Evolutionary conservation across 768 basidiomycete species (phyloP).

Genomic region (Russula sp.): DNA sequence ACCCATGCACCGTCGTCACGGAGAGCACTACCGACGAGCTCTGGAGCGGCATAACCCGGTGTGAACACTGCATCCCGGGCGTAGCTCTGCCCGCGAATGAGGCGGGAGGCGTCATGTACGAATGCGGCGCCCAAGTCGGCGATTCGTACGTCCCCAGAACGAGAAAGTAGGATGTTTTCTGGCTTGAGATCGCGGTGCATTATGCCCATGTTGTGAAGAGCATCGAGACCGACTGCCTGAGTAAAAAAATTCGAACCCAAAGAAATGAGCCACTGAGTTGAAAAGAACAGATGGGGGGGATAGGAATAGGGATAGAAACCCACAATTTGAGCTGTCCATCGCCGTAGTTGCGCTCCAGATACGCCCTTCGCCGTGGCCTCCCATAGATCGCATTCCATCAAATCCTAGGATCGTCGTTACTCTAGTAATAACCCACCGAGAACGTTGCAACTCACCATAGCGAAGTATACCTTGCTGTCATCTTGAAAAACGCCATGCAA

Average conservation of each 20-base stretch:
- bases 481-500: slow-evolving; percentile 30
- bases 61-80: slow-evolving; percentile 28
- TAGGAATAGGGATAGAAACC: background rate
- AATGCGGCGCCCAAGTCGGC: slow-evolving; percentile 29
- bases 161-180: slow-evolving; percentile 30
- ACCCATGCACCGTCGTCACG: slow-evolving; percentile 25
- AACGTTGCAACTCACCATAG: slow-evolving; percentile 25
- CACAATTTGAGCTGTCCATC: slow-evolving; percentile 30
- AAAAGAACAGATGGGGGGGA: background rate
- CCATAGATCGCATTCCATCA: slow-evolving; percentile 30
- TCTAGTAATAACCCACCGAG: background rate
- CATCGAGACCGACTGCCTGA: slow-evolving; percentile 27
- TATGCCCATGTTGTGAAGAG: slow-evolving; percentile 31
- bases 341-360: slow-evolving; percentile 11
- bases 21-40: slow-evolving; percentile 22
- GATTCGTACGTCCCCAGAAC: slow-evolving; percentile 28
- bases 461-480: slow-evolving; percentile 21
- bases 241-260: background rate
- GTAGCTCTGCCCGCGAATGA: slow-evolving; percentile 25
- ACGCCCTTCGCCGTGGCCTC: slow-evolving; percentile 23
- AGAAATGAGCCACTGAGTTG: background rate
- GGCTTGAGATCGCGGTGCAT: slow-evolving; percentile 32
- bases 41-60: slow-evolving; percentile 27
- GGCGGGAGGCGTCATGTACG: slow-evolving; percentile 26
- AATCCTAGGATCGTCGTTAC: slow-evolving; percentile 20